Evolutionary conservation across 2,329 filamentous ascomycete genomes (phyloP).

Genomic region (Amesomyces nigricolor): DNA sequence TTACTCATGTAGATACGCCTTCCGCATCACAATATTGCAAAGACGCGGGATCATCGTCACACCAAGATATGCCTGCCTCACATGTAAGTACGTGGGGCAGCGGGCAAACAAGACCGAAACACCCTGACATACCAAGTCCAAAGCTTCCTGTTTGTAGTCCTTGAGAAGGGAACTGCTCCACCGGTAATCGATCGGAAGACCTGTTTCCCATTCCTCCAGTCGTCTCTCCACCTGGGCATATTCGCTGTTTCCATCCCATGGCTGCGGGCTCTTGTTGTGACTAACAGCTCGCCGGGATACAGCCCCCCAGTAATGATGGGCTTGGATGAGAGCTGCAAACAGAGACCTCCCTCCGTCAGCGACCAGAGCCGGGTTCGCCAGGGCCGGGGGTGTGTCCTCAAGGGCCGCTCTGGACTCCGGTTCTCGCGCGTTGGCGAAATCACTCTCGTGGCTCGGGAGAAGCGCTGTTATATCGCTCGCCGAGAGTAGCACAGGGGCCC

Average conservation of each 20-base stretch:
- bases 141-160: slow-evolving; percentile 42
- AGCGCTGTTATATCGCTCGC: slow-evolving; percentile 50
- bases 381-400: slow-evolving; percentile 47
- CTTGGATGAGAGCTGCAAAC: slow-evolving; percentile 51
- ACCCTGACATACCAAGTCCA: slow-evolving; percentile 41
- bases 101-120: background rate
- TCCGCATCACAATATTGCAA: slow-evolving; percentile 52
- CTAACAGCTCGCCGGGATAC: slow-evolving; percentile 45
- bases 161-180: slow-evolving; percentile 42
- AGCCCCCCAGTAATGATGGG: slow-evolving; percentile 49
- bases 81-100: background rate
- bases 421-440: slow-evolving; percentile 44
- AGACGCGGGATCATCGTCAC: slow-evolving; percentile 51
- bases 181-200: slow-evolving; percentile 42
- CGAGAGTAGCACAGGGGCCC: slow-evolving; percentile 46
- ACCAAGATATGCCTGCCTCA: slow-evolving; percentile 45
- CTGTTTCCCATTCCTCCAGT: slow-evolving; percentile 44
- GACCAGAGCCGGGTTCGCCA: slow-evolving; percentile 40
- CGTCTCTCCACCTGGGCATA: slow-evolving; percentile 40
- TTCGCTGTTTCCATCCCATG: slow-evolving; percentile 45
- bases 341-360: slow-evolving; percentile 43
- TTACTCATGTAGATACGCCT: slow-evolving; percentile 49
- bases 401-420: slow-evolving; percentile 48
- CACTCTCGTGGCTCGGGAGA: slow-evolving; percentile 47
- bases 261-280: slow-evolving; percentile 38